Conservation (phyloP, 1,284 basidiomycete genomes). For the Boletus semigastroideus region DNA sequence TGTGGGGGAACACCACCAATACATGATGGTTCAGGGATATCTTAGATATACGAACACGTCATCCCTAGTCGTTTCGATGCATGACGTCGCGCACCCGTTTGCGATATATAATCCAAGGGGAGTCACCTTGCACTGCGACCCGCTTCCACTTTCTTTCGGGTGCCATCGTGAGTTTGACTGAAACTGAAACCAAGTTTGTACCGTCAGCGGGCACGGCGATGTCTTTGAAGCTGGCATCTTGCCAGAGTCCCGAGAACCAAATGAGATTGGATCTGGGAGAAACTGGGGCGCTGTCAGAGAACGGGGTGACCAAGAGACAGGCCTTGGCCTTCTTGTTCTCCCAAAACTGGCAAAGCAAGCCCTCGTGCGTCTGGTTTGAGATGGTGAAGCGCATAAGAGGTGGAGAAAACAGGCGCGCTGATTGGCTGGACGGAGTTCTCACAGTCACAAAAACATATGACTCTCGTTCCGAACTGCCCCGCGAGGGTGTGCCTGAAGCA, state of each 20-base stretch:
- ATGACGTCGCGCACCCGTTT: conserved; percentile 42
- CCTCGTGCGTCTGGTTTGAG: conserved; percentile 45
- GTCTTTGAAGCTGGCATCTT: conserved; percentile 15
- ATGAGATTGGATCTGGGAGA: conserved; percentile 16
- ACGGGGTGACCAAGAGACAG: conserved; percentile 24
- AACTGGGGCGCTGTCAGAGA: conserved; percentile 26
- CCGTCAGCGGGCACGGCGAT: conserved; percentile 7
- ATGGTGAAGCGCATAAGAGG: conserved; percentile 42
- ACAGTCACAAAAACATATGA: not conserved
- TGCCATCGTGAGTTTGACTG: conserved; percentile 23
- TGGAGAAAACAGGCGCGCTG: not conserved
- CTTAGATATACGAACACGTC: conserved; percentile 31
- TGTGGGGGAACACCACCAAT: conserved; percentile 54
- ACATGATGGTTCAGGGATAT: conserved; percentile 39
- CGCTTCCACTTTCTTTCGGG: conserved; percentile 45
- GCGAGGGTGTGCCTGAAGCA: not conserved
- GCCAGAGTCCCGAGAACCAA: conserved; percentile 11
- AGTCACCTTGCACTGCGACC: conserved; percentile 40
- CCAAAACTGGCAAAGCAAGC: conserved; percentile 29
- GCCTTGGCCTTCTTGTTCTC: conserved; percentile 5
- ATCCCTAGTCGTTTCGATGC: not conserved
- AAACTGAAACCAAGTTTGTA: conserved; percentile 26
- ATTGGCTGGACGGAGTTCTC: not conserved
- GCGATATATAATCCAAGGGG: conserved; percentile 58
- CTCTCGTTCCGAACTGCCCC: not conserved